Conservation (phyloP, 805 yeast genomes). For the Debaryomyces maramus region DNA sequence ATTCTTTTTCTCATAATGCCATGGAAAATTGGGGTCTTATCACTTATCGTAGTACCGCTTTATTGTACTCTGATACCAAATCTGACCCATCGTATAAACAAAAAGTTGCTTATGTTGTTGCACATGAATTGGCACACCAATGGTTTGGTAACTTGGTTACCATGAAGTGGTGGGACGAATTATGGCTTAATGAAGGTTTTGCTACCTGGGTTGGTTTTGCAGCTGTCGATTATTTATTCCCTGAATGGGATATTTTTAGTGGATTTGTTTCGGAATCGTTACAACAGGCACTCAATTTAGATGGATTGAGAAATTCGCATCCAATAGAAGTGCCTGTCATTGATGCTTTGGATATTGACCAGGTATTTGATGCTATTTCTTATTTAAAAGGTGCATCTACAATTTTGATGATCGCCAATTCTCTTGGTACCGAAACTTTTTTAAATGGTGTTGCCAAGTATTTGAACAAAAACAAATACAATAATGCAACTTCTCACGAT, state of each 20-base stretch:
- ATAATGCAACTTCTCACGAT: constrained; percentile 73
- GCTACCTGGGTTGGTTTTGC: constrained; percentile 83
- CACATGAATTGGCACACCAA: constrained; percentile 87
- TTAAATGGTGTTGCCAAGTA: constrained; percentile 72
- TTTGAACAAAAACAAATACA: constrained; percentile 59
- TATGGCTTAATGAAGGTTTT: constrained; percentile 89
- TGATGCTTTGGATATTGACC: constrained; percentile 76
- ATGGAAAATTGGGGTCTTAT: constrained; percentile 92
- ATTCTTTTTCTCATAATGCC: constrained; percentile 79
- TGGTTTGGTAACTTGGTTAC: constrained; percentile 91
- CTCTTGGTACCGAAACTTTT: constrained; percentile 67
- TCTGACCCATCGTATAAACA: constrained; percentile 56
- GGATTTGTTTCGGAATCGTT: constrained; percentile 52
- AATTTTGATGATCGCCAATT: constrained; percentile 71
- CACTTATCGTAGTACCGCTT: constrained; percentile 58
- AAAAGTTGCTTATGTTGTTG: constrained; percentile 78
- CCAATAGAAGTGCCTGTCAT: constrained; percentile 82
- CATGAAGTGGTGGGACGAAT: constrained; percentile 92
- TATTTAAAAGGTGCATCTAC: constrained; percentile 80
- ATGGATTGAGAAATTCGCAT: constrained; percentile 64
- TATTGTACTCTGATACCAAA: constrained; percentile 44
- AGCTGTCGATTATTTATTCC: constrained; percentile 67
- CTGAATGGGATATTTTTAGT: constrained; percentile 79
- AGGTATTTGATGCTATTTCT: constrained; percentile 79
- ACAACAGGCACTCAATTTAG: constrained; percentile 53